Conservation (phyloP, 2,329 filamentous ascomycete species). For the Colletotrichum salicis region DNA sequence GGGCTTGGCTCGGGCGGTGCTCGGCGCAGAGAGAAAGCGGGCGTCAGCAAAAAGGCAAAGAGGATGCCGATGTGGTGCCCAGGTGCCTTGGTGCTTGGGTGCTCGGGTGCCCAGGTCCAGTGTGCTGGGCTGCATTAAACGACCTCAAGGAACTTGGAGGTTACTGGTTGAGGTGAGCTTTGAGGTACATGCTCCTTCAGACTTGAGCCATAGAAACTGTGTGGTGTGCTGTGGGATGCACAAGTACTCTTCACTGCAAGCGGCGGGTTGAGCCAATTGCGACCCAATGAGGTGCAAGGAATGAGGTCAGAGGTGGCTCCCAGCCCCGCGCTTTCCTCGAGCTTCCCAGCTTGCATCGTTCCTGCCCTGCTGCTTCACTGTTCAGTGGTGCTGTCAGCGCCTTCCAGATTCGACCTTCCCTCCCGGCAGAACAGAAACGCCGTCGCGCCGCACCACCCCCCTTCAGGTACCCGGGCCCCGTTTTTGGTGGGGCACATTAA, state of each 20-base stretch:
- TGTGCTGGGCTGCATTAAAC: neutral
- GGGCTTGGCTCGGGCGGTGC: constrained; percentile 27
- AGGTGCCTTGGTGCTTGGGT: too few species aligned
- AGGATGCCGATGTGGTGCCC: too few species aligned
- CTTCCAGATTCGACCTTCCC: too few species aligned
- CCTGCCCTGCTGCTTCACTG: neutral
- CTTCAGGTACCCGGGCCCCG: constrained; percentile 8
- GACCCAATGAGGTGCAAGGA: constrained; percentile 24
- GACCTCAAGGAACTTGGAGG: neutral
- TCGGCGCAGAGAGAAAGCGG: constrained; percentile 29
- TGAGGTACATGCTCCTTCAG: neutral
- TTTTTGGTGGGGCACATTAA: constrained; percentile 34
- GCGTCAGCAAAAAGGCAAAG: constrained; percentile 16
- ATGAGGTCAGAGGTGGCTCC: constrained; percentile 30
- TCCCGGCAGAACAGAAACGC: too few species aligned
- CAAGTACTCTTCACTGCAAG: constrained; percentile 32
- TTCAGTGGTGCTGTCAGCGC: too few species aligned
- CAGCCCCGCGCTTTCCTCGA: constrained; percentile 28
- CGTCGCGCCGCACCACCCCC: constrained; percentile 9
- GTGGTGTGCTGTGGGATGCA: neutral
- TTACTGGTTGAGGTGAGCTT: neutral
- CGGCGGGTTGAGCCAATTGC: constrained; percentile 20
- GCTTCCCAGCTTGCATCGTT: constrained; percentile 2
- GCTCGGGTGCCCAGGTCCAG: too few species aligned
- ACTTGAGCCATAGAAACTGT: neutral